phyloP scores from a whole-genome alignment of 2,329 filamentous ascomycete species.

The Penicillium sp. region DNA sequence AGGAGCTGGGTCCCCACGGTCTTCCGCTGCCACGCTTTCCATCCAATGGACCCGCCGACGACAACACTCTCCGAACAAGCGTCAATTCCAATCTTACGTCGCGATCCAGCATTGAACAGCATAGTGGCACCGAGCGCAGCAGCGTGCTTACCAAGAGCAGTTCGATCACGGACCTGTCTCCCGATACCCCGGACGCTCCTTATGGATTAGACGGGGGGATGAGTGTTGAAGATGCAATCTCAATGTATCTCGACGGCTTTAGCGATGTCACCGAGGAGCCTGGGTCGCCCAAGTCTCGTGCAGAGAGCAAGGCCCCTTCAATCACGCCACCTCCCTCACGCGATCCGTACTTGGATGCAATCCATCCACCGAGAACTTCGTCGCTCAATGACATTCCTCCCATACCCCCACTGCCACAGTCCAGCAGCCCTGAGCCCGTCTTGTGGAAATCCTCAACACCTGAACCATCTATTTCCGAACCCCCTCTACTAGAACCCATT shows the following conservation, averaged over 20 bases:
- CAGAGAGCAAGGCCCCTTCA: slow-evolving; percentile 33
- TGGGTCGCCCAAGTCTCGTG: slow-evolving; percentile 30
- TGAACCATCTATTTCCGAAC: slow-evolving; percentile 5
- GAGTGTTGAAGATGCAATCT: slow-evolving; percentile 61
- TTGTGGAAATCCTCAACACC: slow-evolving; percentile 1
- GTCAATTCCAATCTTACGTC: slow-evolving; percentile 60
- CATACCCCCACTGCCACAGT: slow-evolving; percentile 18
- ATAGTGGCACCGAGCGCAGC: slow-evolving; percentile 72
- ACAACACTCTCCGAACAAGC: slow-evolving; percentile 51
- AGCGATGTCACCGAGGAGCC: slow-evolving; percentile 45
- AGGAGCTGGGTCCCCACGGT: slow-evolving; percentile 23
- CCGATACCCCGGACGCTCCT: slow-evolving; percentile 65
- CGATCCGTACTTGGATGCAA: slow-evolving; percentile 28
- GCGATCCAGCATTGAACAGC: slow-evolving; percentile 56
- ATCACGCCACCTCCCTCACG: slow-evolving; percentile 29
- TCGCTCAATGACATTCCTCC: slow-evolving; percentile 22
- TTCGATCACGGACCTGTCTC: slow-evolving; percentile 62
- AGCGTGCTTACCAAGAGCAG: slow-evolving; percentile 78
- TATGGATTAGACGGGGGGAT: slow-evolving; percentile 51
- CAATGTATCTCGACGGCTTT: slow-evolving; percentile 60
- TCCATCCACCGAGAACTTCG: slow-evolving; percentile 22
- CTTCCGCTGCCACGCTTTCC: slow-evolving; percentile 33
- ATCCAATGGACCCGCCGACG: slow-evolving; percentile 33
- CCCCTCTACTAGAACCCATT: slow-evolving; percentile 4
- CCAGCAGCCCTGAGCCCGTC: not conserved